Conservation (phyloP, 495 filamentous ascomycete species). For the Daldinia grandis region DNA sequence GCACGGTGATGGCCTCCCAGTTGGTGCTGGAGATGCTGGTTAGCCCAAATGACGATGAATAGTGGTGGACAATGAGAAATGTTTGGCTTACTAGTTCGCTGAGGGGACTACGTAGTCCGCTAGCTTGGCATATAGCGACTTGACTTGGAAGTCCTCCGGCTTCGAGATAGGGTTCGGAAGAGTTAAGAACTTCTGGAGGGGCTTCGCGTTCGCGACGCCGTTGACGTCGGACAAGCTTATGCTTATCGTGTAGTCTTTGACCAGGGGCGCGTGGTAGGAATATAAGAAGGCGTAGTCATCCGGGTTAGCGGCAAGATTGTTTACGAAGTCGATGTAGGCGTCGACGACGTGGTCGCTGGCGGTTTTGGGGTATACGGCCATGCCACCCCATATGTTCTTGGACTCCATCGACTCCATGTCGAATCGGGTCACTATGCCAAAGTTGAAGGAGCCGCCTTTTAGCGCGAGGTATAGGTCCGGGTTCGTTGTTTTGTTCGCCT, state of each 20-base stretch:
- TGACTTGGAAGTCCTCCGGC: constrained; percentile 29
- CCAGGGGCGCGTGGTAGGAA: background rate
- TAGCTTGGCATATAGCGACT: constrained; percentile 36
- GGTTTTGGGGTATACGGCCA: constrained; percentile 2
- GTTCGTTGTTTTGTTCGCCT: constrained; percentile 51
- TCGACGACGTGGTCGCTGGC: constrained; percentile 28
- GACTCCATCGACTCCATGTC: constrained; percentile 47
- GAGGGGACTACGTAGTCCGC: constrained; percentile 26
- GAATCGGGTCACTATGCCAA: constrained; percentile 62
- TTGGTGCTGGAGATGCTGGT: background rate
- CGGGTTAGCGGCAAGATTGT: constrained; percentile 3
- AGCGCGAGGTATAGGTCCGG: constrained; percentile 61
- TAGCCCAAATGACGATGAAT: background rate
- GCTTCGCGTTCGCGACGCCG: background rate
- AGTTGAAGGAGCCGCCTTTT: constrained; percentile 62
- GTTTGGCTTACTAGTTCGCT: constrained; percentile 16
- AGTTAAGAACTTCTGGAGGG: background rate
- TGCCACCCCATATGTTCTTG: constrained; percentile 36
- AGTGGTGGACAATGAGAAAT: background rate
- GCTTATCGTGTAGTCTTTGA: background rate
- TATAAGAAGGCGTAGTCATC: background rate
- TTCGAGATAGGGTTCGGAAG: constrained; percentile 1
- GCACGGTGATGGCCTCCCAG: background rate
- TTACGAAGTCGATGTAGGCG: constrained; percentile 41
- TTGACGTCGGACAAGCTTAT: background rate